Percentiles rank a stretch among this genome's conserved stretches.
Evolutionary conservation across 495 filamentous ascomycete species (phyloP).

Genomic region (Chlorociboria aeruginascens): DNA sequence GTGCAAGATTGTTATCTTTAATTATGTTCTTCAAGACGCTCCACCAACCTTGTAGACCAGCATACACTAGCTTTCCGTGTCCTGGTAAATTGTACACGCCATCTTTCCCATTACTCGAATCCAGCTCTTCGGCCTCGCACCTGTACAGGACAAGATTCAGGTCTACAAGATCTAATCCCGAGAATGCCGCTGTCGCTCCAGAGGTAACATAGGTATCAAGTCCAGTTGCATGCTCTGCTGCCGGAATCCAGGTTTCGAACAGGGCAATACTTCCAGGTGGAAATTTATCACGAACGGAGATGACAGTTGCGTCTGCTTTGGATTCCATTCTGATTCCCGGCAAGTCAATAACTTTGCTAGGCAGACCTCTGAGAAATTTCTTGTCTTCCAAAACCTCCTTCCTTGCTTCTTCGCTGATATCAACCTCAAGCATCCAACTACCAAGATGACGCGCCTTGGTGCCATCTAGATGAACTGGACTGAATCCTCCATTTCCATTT

Average conservation of each 20-base stretch:
- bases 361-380: constrained; percentile 62
- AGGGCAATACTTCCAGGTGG: constrained; percentile 88
- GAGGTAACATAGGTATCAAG: constrained; percentile 74
- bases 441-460: constrained; percentile 69
- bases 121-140: constrained; percentile 85
- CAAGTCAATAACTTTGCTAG: constrained; percentile 65
- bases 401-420: constrained; percentile 53
- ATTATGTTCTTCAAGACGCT: constrained; percentile 79
- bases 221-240: constrained; percentile 63
- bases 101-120: constrained; percentile 65
- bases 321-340: constrained; percentile 57
- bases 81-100: constrained; percentile 81
- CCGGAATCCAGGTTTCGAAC: constrained; percentile 90
- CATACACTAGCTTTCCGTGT: constrained; percentile 78
- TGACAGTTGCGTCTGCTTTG: constrained; percentile 56
- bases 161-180: constrained; percentile 58
- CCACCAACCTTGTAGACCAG: constrained; percentile 98
- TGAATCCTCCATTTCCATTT: constrained; percentile 62
- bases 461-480: constrained; percentile 63
- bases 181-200: constrained; percentile 71
- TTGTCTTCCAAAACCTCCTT: constrained; percentile 54
- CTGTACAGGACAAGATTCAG: constrained; percentile 88
- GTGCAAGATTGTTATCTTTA: constrained; percentile 79
- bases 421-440: constrained; percentile 79
- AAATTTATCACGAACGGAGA: constrained; percentile 70